Percentiles rank a stretch among this genome's conserved stretches.
Evolutionary conservation across 495 filamentous ascomycete species (phyloP).

Genomic region (Aspergillus heteromorphus): DNA sequence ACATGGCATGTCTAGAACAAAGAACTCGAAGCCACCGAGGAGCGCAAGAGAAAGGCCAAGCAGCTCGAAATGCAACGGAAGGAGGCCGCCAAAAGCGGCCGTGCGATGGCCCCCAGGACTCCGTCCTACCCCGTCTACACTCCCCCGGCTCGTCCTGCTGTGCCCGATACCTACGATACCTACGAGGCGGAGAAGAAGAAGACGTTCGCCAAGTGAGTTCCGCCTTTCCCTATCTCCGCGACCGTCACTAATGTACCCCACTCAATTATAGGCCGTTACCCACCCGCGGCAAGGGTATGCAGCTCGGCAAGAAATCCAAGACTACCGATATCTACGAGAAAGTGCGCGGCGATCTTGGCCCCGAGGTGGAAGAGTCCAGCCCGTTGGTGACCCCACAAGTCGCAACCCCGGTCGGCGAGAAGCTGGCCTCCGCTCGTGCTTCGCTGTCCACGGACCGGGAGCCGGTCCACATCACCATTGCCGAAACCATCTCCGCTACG

Average conservation of each 20-base stretch:
- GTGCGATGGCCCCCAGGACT: constrained; percentile 57
- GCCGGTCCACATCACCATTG: constrained; percentile 78
- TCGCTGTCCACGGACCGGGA: constrained; percentile 68
- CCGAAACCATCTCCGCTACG: constrained; percentile 81
- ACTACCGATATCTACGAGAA: constrained; percentile 93
- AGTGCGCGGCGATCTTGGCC: constrained; percentile 81
- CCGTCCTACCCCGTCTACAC: constrained; percentile 87
- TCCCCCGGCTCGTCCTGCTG: constrained; percentile 64
- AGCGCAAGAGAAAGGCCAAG: constrained; percentile 96
- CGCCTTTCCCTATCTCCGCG: neutral
- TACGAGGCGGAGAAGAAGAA: constrained; percentile 98
- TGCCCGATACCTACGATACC: constrained; percentile 78
- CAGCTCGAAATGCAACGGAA: constrained; percentile 97
- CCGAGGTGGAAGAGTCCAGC: constrained; percentile 68
- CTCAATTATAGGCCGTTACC: constrained; percentile 50
- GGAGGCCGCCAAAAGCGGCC: constrained; percentile 63
- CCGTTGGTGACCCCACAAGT: constrained; percentile 67
- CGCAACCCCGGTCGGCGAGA: constrained; percentile 46
- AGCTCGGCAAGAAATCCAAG: constrained; percentile 96
- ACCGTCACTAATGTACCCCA: constrained; percentile 10
- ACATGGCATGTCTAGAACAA: constrained; percentile 64
- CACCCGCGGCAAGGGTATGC: constrained; percentile 93
- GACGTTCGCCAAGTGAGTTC: constrained; percentile 61
- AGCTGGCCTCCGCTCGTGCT: constrained; percentile 51
- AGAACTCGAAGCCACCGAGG: constrained; percentile 93